Evolutionary conservation across 257 asterid genomes (phyloP).

Genomic region (Solanum phureja): DNA sequence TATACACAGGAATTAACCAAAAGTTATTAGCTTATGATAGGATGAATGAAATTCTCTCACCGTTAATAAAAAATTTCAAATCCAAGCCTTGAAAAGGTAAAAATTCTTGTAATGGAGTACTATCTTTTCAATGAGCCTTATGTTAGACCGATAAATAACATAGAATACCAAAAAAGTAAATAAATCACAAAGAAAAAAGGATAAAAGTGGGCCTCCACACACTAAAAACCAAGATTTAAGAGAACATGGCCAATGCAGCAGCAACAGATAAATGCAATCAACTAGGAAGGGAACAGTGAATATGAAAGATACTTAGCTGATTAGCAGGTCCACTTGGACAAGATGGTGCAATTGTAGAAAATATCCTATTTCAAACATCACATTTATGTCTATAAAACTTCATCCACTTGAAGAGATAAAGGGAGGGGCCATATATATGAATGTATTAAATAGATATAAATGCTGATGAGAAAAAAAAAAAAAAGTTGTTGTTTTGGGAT

Average conservation of each 20-base stretch:
- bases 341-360: not conserved
- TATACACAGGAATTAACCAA: not conserved
- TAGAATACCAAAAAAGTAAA: not conserved
- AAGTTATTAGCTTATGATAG: not conserved
- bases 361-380: not conserved
- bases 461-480: not conserved
- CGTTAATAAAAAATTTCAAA: not conserved
- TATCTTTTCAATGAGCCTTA: not conserved
- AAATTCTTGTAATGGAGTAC: not conserved
- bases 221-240: not conserved
- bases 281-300: not conserved
- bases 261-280: conserved; percentile 1
- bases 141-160: rapidly evolving
- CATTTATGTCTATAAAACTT: conserved; percentile 24
- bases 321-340: not conserved
- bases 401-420: not conserved
- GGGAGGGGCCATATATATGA: not conserved
- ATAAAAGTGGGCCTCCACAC: not conserved
- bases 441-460: not conserved
- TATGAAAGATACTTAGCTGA: not conserved
- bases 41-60: not conserved
- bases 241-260: conserved; percentile 1
- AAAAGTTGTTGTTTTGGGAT: not conserved
- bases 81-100: not conserved
- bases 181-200: not conserved